Conservation (phyloP, 2,329 filamentous ascomycete genomes). For the Aspergillus flavus region DNA sequence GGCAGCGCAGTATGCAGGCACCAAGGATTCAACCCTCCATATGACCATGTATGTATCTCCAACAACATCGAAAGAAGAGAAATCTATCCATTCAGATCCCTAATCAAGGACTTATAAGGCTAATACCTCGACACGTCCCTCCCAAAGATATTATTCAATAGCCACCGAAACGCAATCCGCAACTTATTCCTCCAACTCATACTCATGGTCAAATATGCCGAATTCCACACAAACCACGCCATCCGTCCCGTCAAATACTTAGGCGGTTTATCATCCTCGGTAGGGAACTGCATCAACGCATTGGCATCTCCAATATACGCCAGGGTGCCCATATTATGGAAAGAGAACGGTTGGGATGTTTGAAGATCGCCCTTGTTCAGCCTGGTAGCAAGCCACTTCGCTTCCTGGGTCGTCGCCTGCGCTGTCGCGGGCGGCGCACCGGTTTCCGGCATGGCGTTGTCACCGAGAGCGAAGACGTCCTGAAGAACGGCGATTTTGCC, state of each 20-base stretch:
- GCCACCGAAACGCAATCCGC: conserved; percentile 45
- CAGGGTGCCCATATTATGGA: conserved; percentile 60
- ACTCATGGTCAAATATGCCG: conserved; percentile 50
- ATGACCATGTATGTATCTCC: neutral
- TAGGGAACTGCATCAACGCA: conserved; percentile 57
- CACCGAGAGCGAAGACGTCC: conserved; percentile 59
- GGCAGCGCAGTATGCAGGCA: neutral
- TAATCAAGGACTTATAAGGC: neutral
- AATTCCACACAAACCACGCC: conserved; percentile 48
- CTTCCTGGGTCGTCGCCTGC: conserved; percentile 62
- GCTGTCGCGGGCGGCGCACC: conserved; percentile 59
- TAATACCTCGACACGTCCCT: conserved; percentile 48
- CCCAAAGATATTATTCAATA: conserved; percentile 47
- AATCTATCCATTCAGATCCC: neutral
- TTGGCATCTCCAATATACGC: conserved; percentile 62
- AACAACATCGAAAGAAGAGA: neutral
- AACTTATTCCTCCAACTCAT: conserved; percentile 51
- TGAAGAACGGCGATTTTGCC: conserved; percentile 47
- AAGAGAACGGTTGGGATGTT: conserved; percentile 50
- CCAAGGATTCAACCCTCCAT: neutral
- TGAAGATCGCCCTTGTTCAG: conserved; percentile 54
- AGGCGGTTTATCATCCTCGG: conserved; percentile 22
- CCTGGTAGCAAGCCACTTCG: conserved; percentile 58
- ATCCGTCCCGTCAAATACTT: conserved; percentile 41
- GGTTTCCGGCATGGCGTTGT: conserved; percentile 58